Conservation (phyloP, 2,329 filamentous ascomycete species). For the Claviceps quebecensis region DNA sequence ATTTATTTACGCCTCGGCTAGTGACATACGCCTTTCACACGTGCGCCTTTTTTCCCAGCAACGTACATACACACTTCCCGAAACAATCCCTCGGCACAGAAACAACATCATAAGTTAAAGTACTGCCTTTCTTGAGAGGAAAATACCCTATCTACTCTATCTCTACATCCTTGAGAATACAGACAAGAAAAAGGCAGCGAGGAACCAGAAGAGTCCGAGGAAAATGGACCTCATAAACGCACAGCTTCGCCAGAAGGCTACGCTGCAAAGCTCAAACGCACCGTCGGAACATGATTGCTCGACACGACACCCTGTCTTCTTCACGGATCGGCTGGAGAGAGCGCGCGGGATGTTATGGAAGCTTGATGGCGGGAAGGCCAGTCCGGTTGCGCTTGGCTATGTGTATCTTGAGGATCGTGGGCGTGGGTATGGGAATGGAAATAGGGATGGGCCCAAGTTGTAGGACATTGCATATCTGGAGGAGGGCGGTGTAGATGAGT, state of each 20-base stretch:
- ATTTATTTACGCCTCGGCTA: background rate
- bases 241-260: background rate
- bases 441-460: background rate
- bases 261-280: slow-evolving; percentile 4
- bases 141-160: no score
- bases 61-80: no score
- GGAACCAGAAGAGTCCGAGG: background rate
- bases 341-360: slow-evolving; percentile 27
- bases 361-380: slow-evolving; percentile 13
- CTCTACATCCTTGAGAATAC: no score
- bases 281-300: slow-evolving; percentile 37
- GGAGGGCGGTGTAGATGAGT: slow-evolving; percentile 8
- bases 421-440: background rate
- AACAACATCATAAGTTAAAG: no score
- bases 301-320: slow-evolving; percentile 60
- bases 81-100: no score
- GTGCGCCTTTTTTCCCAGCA: background rate
- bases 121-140: no score
- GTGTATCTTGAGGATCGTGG: slow-evolving; percentile 33
- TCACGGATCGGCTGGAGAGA: slow-evolving; percentile 48
- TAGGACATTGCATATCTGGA: slow-evolving; percentile 16
- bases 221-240: background rate
- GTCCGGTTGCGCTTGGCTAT: slow-evolving; percentile 46
- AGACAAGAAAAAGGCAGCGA: background rate
- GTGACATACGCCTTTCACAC: background rate